Evolutionary conservation across 208 protist genomes (phyloP), one percentile per base, ranked within the genome.

Genomic region (Acanthamoeba castellanii): DNA sequence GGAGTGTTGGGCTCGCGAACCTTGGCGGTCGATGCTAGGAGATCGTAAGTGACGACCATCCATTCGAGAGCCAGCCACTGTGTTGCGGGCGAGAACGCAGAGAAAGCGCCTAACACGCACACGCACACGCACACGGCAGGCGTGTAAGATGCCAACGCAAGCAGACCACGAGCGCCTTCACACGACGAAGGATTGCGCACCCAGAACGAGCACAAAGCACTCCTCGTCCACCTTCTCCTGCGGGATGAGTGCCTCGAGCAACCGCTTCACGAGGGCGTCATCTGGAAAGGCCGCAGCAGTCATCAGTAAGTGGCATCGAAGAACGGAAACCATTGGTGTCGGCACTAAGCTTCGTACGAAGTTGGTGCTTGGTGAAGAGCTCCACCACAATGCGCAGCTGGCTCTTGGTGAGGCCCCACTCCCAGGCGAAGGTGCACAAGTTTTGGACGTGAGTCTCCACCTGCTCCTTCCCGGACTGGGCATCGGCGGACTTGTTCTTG

Each of bases 11-110:
- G 37, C 37, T 1, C 9, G 45, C 64, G 5, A 32, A 52, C 74
- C 74, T 82, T 82, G 74, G 27, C 3, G n/a, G 82, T 89, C 50
- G 82, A 89, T 1, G 7, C 82, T 0, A 89, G 82, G 13, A 89
- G 50, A 16, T 89, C 82, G 32, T 66, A 89, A 16, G 37, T 47
- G 82, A 89, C 18, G 9, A 89, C 82, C 82, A 89, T 66, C 82
- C 82, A 89, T 25, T 66, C 52, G 16, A 89, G 82, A 27, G 82
- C 82, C 18, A 66, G 82, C 32, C 82, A 47, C 27, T 22, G 82
- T 18, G 66, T 18, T 47, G 82, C 32, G n/a, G 82, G n/a, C 27
- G 32, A n/a, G 74, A 82, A 52, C 16, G 18, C 27, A 34, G 27
- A 8, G 20, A 82, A 52, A 9, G 74, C 74, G 30, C 74, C 74